Evolutionary conservation across 163 green algal species (phyloP), one percentile per base, ranked within the genome.

Genomic region (Chlorella variabilis): DNA sequence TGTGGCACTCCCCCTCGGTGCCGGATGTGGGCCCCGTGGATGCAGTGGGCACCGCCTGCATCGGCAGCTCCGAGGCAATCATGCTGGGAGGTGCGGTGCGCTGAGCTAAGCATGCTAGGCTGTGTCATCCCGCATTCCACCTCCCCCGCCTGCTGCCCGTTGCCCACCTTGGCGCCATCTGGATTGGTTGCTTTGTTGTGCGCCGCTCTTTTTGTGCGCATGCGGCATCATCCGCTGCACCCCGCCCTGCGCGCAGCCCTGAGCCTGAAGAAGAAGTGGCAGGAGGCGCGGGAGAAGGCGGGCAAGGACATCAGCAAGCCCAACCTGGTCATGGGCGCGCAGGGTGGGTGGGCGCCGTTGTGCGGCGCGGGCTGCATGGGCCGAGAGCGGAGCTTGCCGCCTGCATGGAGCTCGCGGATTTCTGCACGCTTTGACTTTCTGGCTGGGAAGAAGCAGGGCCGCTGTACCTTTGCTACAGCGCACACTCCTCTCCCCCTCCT

Each of bases 21-120:
- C 75, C 83, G 1, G 62, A 85, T 23, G 74, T 87, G 15, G 78
- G 83, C 15, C n/a, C 49, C 42, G 48, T 74, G 62, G 78, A 88
- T 23, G 36, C 85, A 2, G 80, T 91, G 31, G 93, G 93, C 61
- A 89, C 87, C 3, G 87, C 81, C 39, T 91, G 84, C 31, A 71
- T 94, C 23, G 93, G 93, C 29, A 91, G 81, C 78, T 91, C 81
- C 56, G 93, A 96, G 85, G 92, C 91, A 21, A 93, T 95, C 79
- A 90, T 95, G 91, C 89, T 95, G 73, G 88, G 77, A 33, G 85
- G 86, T 38, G 68, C 13, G 75, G 27, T 63, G n/a, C 33, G 13
- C n/a, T 66, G 13, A n/a, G n/a, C n/a, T n/a, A n/a, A n/a, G n/a
- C 29, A 11, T 38, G 58, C 20, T 8, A 15, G 58, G 31, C 18